Evolutionary conservation across 129 eudicot genomes (phyloP).

Genomic region (Rutidosis leptorrhynchoides): DNA sequence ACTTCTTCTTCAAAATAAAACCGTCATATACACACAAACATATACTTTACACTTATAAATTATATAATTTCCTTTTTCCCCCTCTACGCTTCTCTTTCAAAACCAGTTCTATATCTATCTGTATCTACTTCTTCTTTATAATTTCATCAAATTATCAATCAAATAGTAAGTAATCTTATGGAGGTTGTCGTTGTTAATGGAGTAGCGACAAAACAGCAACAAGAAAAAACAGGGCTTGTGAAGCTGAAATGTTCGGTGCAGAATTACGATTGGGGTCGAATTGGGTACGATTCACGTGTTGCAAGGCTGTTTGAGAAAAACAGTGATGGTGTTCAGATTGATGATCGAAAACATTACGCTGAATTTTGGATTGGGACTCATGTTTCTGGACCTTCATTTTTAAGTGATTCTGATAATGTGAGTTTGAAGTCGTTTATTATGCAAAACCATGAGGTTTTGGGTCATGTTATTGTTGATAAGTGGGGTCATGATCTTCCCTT

Average conservation of each 20-base stretch:
- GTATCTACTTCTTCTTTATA: not conserved
- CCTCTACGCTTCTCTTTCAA: conserved; percentile 40
- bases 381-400: conserved; percentile 71
- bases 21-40: conserved; percentile 19
- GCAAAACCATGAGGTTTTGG: conserved; percentile 68
- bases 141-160: not conserved
- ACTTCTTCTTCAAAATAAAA: conserved; percentile 22
- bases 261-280: conserved; percentile 81
- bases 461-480: conserved; percentile 62
- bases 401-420: conserved; percentile 6
- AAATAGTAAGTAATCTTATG: not conserved
- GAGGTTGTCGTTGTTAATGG: conserved; percentile 9
- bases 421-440: conserved; percentile 68
- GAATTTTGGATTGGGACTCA: conserved; percentile 99
- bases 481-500: conserved; percentile 85
- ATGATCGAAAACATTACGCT: conserved; percentile 56
- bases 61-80: conserved; percentile 31
- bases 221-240: conserved; percentile 24
- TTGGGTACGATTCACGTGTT: conserved; percentile 59
- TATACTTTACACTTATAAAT: not conserved
- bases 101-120: conserved; percentile 13
- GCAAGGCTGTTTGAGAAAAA: conserved; percentile 50
- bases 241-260: conserved; percentile 70
- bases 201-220: not conserved
- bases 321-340: conserved; percentile 37